Conservation (phyloP, 2,329 filamentous ascomycete genomes). For the Emmonsia crescens region DNA sequence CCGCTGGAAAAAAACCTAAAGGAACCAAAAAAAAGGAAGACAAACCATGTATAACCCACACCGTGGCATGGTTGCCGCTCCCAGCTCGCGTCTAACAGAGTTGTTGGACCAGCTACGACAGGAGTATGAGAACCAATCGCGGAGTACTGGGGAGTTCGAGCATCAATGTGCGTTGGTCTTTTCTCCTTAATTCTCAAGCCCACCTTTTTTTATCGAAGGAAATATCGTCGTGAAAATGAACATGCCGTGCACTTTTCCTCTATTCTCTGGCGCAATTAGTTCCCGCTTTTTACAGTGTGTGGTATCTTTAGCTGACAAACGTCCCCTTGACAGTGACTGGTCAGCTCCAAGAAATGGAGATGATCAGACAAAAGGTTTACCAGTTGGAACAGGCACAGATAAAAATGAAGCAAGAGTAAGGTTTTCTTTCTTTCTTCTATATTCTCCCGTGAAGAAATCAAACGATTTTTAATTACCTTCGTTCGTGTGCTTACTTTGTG, state of each 20-base stretch:
- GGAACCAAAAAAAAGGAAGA: neutral
- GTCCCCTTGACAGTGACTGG: conserved; percentile 55
- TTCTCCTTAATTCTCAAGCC: neutral
- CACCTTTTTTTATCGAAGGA: neutral
- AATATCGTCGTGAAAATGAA: neutral
- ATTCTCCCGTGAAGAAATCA: neutral
- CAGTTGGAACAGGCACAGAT: conserved; percentile 84
- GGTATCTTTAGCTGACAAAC: conserved; percentile 20
- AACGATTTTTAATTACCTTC: neutral
- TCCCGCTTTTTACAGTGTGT: conserved; percentile 14
- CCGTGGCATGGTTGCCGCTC: conserved; percentile 65
- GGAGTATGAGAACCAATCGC: conserved; percentile 80
- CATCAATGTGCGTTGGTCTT: conserved; percentile 66
- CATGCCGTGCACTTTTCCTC: neutral
- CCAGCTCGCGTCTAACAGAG: conserved; percentile 70
- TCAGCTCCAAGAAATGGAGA: conserved; percentile 90
- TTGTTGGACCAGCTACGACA: conserved; percentile 80
- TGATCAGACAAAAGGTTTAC: conserved; percentile 87
- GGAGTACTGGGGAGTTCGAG: conserved; percentile 77
- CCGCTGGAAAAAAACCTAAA: neutral
- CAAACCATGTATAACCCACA: conserved; percentile 69
- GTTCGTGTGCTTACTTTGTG: neutral
- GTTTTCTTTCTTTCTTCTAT: conserved; percentile 10
- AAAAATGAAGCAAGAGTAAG: conserved; percentile 82
- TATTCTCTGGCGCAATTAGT: neutral